Evolutionary conservation across 177 flowering plant genomes (phyloP).

Genomic region (Telopea speciosissima): DNA sequence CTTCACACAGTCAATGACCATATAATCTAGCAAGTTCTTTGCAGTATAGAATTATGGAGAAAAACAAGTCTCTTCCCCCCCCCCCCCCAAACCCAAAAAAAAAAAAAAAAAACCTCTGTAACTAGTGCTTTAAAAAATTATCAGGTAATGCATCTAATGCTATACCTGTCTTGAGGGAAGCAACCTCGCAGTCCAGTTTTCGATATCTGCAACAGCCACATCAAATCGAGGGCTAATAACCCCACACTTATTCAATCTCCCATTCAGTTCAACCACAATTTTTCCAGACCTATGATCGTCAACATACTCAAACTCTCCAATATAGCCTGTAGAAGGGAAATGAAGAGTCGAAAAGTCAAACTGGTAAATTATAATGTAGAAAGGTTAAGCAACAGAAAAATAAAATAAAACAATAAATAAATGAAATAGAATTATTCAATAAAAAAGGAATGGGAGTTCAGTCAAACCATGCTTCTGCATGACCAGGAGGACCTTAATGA

Average conservation of each 20-base stretch:
- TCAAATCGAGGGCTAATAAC: slow-evolving; percentile 36
- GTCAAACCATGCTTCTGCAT: slow-evolving; percentile 46
- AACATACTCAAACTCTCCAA: slow-evolving; percentile 33
- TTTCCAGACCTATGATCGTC: slow-evolving; percentile 33
- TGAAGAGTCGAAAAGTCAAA: neutral
- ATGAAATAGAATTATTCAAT: neutral
- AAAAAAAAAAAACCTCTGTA: neutral
- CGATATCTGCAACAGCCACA: slow-evolving; percentile 30
- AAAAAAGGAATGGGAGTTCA: neutral
- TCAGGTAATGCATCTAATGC: neutral
- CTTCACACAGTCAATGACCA: neutral
- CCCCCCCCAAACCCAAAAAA: too few relatives aligned
- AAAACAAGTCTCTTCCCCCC: too few relatives aligned
- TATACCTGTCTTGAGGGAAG: slow-evolving; percentile 36
- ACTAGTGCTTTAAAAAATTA: too few relatives aligned
- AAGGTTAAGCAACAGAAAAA: neutral
- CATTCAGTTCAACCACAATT: slow-evolving; percentile 32
- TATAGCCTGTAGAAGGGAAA: slow-evolving; percentile 19
- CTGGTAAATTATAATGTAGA: neutral
- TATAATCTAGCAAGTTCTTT: too few relatives aligned
- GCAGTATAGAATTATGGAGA: too few relatives aligned
- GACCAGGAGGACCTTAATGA: slow-evolving; percentile 36
- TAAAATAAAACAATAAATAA: too few relatives aligned
- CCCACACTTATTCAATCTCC: slow-evolving; percentile 33
- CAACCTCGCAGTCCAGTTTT: slow-evolving; percentile 32